These are phyloP conservation scores for Peronospora tabacina DNA, from an alignment of 352 stramenopile genomes.

Conservation along the genomic window DNA sequence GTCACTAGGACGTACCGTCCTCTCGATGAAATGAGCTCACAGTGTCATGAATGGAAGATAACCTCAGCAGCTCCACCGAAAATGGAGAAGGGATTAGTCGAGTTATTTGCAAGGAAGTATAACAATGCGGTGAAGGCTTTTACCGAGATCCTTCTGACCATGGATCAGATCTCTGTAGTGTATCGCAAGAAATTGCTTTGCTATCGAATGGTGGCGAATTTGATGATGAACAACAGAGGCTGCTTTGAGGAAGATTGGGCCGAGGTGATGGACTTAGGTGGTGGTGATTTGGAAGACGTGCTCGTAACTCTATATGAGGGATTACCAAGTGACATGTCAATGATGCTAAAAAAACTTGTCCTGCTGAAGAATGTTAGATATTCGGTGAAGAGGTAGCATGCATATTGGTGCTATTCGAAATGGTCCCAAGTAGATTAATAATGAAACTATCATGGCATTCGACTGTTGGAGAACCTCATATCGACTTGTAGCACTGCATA, in stretches of 20 bases:
- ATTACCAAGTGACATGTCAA: background rate
- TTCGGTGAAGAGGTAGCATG: too few species aligned
- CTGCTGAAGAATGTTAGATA: too few species aligned
- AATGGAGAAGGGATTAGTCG: conserved; percentile 5
- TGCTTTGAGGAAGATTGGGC: background rate
- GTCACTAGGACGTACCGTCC: background rate
- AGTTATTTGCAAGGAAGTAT: conserved; percentile 4
- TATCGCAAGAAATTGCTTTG: background rate
- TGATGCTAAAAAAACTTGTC: too few species aligned
- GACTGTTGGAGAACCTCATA: too few species aligned
- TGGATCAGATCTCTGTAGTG: background rate
- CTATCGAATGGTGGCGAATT: conserved; percentile 5
- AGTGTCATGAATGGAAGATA: conserved; percentile 6
- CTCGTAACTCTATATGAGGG: background rate
- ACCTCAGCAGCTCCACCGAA: background rate
- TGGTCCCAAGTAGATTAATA: too few species aligned
- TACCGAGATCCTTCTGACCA: background rate
- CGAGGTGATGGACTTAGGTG: background rate
- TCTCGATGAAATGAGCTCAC: conserved; percentile 1
- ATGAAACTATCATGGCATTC: too few species aligned
- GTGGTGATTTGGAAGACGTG: background rate
- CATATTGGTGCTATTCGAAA: too few species aligned
- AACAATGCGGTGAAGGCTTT: background rate
- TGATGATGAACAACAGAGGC: conserved; percentile 5
- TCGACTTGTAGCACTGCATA: too few species aligned